Conservation (phyloP, 306 rosid genomes). For the Acacia acuminata region DNA sequence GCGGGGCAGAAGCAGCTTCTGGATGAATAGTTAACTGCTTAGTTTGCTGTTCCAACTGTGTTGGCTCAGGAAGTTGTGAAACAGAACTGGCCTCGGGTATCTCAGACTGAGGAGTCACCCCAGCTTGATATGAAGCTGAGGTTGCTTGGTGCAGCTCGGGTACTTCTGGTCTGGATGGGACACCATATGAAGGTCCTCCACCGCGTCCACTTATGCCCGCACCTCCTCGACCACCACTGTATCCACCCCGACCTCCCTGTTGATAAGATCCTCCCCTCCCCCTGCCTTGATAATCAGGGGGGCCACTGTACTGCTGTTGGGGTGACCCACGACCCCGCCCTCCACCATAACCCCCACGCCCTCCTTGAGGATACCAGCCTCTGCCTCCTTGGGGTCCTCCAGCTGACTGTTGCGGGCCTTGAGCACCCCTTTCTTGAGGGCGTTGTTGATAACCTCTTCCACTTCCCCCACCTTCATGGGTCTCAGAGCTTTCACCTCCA, state of each 20-base stretch:
- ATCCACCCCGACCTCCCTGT: conserved; percentile 76
- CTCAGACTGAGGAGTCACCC: conserved; percentile 55
- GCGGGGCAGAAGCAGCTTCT: conserved; percentile 49
- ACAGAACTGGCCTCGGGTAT: conserved; percentile 70
- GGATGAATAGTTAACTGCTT: conserved; percentile 43
- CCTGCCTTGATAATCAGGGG: conserved; percentile 72
- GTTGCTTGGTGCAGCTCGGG: conserved; percentile 99
- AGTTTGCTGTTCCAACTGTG: conserved; percentile 43
- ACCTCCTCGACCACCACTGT: conserved; percentile 58
- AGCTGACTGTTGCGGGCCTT: conserved; percentile 51
- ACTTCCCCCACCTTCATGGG: conserved; percentile 40
- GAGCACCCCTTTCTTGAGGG: conserved; percentile 55
- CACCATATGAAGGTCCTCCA: conserved; percentile 63
- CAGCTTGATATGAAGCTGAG: conserved; percentile 64
- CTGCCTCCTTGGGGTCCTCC: conserved; percentile 75
- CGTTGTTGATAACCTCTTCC: conserved; percentile 59
- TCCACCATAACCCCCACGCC: conserved; percentile 57
- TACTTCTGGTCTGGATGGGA: conserved; percentile 61
- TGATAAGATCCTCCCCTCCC: conserved; percentile 83
- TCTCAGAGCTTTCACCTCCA: conserved; percentile 68
- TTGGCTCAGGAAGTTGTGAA: conserved; percentile 43
- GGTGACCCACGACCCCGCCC: conserved; percentile 58
- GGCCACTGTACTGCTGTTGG: conserved; percentile 71
- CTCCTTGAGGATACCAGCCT: conserved; percentile 68
- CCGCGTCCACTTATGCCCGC: conserved; percentile 50